Conservation (phyloP, 179 eudicot species). For the Camellia oleifera region DNA sequence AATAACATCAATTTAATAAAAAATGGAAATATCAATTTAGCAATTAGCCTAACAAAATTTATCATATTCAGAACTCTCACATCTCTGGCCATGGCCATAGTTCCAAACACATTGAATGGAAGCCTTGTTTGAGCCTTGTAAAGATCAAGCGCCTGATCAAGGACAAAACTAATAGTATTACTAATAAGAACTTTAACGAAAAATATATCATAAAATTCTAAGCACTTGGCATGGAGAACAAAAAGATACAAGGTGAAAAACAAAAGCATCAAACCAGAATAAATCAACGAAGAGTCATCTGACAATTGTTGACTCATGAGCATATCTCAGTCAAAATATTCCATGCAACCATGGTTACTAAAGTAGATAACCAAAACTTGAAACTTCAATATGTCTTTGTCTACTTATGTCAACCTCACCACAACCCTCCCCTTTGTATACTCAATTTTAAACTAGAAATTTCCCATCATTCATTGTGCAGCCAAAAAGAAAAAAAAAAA, state of each 20-base stretch:
- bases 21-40: conserved; percentile 2
- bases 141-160: conserved; percentile 86
- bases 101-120: conserved; percentile 98
- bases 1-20: not conserved
- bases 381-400: not conserved
- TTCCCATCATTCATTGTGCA: not conserved
- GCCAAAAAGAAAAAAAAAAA: not conserved
- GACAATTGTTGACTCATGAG: not conserved
- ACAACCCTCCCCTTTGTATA: not conserved
- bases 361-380: not conserved
- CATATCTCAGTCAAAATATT: not conserved
- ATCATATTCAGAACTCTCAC: conserved; percentile 31
- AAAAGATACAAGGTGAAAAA: not conserved
- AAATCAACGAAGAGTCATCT: not conserved
- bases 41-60: not conserved
- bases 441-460: conserved; percentile 5
- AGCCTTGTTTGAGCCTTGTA: conserved; percentile 99
- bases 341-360: not conserved
- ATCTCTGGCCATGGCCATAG: conserved; percentile 99
- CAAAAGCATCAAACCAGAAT: not conserved
- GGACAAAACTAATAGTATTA: not conserved
- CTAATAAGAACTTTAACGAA: not conserved
- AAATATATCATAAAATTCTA: not conserved
- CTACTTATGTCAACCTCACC: not conserved
- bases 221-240: not conserved